phyloP scores from a whole-genome alignment of 2,329 filamentous ascomycete genomes.

The Xylariaceae sp. region DNA sequence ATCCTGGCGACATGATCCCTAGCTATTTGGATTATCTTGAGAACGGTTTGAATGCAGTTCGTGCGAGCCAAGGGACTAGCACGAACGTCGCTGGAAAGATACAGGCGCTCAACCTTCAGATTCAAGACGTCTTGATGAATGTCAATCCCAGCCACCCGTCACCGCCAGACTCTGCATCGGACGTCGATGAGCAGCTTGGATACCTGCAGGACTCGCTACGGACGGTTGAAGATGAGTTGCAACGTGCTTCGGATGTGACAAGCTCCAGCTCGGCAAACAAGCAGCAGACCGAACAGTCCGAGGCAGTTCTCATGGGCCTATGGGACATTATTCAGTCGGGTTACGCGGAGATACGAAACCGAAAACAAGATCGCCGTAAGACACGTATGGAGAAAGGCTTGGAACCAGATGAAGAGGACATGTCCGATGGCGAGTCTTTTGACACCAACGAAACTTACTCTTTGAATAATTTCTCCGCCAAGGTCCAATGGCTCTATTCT shows the following conservation, averaged over 20 bases:
- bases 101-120: slow-evolving; percentile 58
- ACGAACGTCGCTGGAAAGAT: slow-evolving; percentile 51
- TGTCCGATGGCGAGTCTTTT: slow-evolving; percentile 58
- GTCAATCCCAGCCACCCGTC: slow-evolving; percentile 46
- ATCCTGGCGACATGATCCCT: slow-evolving; percentile 43
- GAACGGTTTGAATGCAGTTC: slow-evolving; percentile 57
- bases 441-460: slow-evolving; percentile 62
- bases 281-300: slow-evolving; percentile 51
- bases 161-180: slow-evolving; percentile 54
- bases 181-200: slow-evolving; percentile 61
- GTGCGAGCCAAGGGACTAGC: slow-evolving; percentile 46
- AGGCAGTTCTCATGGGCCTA: slow-evolving; percentile 47
- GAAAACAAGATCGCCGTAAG: slow-evolving; percentile 49
- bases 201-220: slow-evolving; percentile 62
- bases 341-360: slow-evolving; percentile 51
- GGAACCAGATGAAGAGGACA: slow-evolving; percentile 55
- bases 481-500: slow-evolving; percentile 73
- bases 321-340: slow-evolving; percentile 56
- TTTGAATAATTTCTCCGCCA: slow-evolving; percentile 69
- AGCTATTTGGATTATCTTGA: slow-evolving; percentile 69
- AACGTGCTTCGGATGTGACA: slow-evolving; percentile 29
- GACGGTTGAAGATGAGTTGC: slow-evolving; percentile 41
- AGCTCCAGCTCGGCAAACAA: slow-evolving; percentile 27
- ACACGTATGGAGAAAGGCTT: slow-evolving; percentile 53
- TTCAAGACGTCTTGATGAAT: slow-evolving; percentile 54